Evolutionary conservation across 2,329 filamentous ascomycete genomes (phyloP).

Genomic region (Chrysosphaeria jannelii): DNA sequence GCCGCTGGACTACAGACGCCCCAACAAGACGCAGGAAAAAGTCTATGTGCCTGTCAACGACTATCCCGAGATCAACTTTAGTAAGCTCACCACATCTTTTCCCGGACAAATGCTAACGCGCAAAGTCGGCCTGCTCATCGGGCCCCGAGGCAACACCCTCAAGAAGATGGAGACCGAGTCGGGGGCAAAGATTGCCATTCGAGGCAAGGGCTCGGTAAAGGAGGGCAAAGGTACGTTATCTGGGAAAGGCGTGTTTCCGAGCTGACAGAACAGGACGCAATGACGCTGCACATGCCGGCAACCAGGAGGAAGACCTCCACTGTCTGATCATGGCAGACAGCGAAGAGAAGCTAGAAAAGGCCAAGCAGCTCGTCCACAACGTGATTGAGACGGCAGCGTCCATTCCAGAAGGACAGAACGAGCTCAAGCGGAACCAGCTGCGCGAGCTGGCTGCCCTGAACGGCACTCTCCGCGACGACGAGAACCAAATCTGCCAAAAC

Average conservation of each 20-base stretch:
- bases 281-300: slow-evolving; percentile 95
- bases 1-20: slow-evolving; percentile 89
- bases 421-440: slow-evolving; percentile 94
- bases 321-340: slow-evolving; percentile 99
- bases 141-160: slow-evolving; percentile 95
- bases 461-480: slow-evolving; percentile 93
- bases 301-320: slow-evolving; percentile 97
- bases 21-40: slow-evolving; percentile 99
- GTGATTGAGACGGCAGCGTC: slow-evolving; percentile 99
- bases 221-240: slow-evolving; percentile 47
- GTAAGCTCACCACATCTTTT: slow-evolving; percentile 28
- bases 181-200: slow-evolving; percentile 92
- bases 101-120: slow-evolving; percentile 42
- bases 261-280: slow-evolving; percentile 31
- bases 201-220: slow-evolving; percentile 97
- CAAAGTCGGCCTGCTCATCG: slow-evolving; percentile 99
- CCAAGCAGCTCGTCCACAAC: slow-evolving; percentile 93
- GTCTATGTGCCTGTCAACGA: slow-evolving; percentile 99
- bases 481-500: slow-evolving; percentile 98
- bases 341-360: slow-evolving; percentile 98
- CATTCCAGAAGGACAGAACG: slow-evolving; percentile 94
- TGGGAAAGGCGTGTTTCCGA: too few relatives aligned
- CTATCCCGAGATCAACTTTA: slow-evolving; percentile 99
- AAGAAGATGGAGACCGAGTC: slow-evolving; percentile 99
- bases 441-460: slow-evolving; percentile 93